Percentiles rank a stretch among this genome's conserved stretches.
Conservation (phyloP, 2,329 filamentous ascomycete species). For the Claviceps arundinis region DNA sequence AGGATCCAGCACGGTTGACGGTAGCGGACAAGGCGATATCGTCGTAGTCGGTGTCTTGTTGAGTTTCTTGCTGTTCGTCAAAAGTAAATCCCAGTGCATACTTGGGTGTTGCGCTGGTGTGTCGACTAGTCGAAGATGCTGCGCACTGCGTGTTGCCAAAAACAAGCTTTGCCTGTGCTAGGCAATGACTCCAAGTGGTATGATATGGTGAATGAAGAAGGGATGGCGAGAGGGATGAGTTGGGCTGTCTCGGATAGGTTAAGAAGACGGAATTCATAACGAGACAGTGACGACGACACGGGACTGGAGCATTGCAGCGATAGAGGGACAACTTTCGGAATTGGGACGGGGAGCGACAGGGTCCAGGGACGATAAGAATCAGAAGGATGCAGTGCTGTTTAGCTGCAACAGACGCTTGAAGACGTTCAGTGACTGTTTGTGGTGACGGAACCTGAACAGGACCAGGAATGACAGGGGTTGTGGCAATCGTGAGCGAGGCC, state of each 20-base stretch:
- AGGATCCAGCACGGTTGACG: neutral
- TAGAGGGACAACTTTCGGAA: neutral
- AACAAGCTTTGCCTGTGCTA: neutral
- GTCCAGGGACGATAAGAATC: too few relatives aligned
- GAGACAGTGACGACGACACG: neutral
- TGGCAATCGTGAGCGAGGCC: neutral
- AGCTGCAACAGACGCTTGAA: neutral
- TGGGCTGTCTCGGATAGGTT: constrained; percentile 4
- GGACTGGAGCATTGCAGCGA: constrained; percentile 1
- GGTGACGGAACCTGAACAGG: neutral
- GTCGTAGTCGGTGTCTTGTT: neutral
- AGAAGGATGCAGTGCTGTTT: neutral
- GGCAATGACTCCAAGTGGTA: neutral
- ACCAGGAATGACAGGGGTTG: neutral
- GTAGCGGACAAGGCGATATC: constrained; percentile 1
- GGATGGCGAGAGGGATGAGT: constrained; percentile 2
- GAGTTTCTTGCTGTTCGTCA: neutral
- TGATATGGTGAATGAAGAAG: neutral
- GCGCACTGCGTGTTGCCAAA: neutral
- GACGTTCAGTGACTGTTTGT: neutral
- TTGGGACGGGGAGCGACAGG: neutral
- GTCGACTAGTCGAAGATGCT: neutral
- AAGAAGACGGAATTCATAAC: constrained; percentile 8
- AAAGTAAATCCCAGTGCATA: constrained; percentile 3
- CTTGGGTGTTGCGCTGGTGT: neutral